phyloP scores from a whole-genome alignment of 495 filamentous ascomycete species.

The Stereocaulon alpinum region DNA sequence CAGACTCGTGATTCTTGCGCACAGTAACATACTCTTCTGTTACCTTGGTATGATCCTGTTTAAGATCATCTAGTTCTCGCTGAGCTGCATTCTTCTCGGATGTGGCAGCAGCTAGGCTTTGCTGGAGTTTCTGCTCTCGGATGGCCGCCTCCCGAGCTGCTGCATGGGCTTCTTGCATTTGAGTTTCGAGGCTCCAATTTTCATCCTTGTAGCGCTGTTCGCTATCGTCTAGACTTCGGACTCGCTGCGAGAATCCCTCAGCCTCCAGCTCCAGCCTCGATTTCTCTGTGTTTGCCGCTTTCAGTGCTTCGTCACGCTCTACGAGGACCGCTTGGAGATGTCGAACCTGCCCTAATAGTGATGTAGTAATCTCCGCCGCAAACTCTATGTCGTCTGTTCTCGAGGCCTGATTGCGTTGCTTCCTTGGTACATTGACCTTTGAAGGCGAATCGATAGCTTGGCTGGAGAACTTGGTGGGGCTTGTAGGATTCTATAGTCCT shows the following conservation, averaged over 20 bases:
- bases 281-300: conserved; percentile 59
- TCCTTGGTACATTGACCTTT: conserved; percentile 79
- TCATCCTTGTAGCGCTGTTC: conserved; percentile 95
- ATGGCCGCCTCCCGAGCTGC: conserved; percentile 59
- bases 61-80: conserved; percentile 80
- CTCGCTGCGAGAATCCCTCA: conserved; percentile 65
- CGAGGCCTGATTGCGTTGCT: conserved; percentile 79
- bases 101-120: conserved; percentile 53
- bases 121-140: conserved; percentile 68
- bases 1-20: conserved; percentile 79
- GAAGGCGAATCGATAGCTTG: conserved; percentile 81
- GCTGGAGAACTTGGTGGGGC: conserved; percentile 70
- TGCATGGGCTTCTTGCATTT: conserved; percentile 69
- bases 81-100: conserved; percentile 68
- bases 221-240: conserved; percentile 77
- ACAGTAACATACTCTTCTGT: conserved; percentile 63
- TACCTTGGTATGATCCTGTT: conserved; percentile 63
- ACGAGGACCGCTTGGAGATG: conserved; percentile 72
- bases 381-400: conserved; percentile 91
- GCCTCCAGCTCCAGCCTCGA: conserved; percentile 70
- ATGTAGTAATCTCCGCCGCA: conserved; percentile 88
- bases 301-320: conserved; percentile 80
- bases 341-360: conserved; percentile 77
- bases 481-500: conserved; percentile 50
- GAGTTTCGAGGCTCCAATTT: conserved; percentile 91